Evolutionary conservation across 108 stramenopile genomes (phyloP), one percentile per base, ranked within the genome.

Genomic region (Cyclotella distinguenda): DNA sequence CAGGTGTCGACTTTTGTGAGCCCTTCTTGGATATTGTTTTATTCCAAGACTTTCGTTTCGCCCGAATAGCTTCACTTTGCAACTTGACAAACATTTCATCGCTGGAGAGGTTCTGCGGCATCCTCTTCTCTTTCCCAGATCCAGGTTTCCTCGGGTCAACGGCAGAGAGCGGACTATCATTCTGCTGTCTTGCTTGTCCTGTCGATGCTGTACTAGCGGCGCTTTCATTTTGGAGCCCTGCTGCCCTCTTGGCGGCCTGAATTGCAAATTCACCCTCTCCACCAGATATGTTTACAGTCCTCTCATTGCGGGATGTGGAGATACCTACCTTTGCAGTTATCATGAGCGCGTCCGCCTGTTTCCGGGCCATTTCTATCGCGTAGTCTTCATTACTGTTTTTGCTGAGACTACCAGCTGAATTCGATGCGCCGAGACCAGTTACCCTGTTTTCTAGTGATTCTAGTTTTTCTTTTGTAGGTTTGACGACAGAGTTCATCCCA

Each of bases 231-330:
- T 54, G 60, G 23, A 38, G 58, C 35, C 44, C 57, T 10, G 79
- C 80, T 30, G 70, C 83, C 27, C 50, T 56, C 45, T 78, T 83
- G 16, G 89, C 89, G 26, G 84, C 84, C 45, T 66, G 55, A 35
- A 90, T 84, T n/a, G 86, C 89, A 64, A 81, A 88, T 33, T 86
- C 84, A 18, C 64, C 65, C 12, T 59, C 71, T 46, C 71, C 60
- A 4, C 73, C 60, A 10, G 77, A 54, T 23, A 72, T 64, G 52
- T 60, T 58, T 28, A 53, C 31, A 21, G 72, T 66, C 19, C 72
- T 64, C 13, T 66, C 23, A 4, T 26, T 36, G n/a, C 56, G 56
- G 22, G 74, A 68, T 18, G 61, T 64, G 10, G 33, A 49, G 2
- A 10, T 57, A 1, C 74, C 74, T 25, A 50, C 32, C 43, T 36